Conservation (phyloP, 192 early-diverging fungal genomes). For the Entomortierella chlamydospora region DNA sequence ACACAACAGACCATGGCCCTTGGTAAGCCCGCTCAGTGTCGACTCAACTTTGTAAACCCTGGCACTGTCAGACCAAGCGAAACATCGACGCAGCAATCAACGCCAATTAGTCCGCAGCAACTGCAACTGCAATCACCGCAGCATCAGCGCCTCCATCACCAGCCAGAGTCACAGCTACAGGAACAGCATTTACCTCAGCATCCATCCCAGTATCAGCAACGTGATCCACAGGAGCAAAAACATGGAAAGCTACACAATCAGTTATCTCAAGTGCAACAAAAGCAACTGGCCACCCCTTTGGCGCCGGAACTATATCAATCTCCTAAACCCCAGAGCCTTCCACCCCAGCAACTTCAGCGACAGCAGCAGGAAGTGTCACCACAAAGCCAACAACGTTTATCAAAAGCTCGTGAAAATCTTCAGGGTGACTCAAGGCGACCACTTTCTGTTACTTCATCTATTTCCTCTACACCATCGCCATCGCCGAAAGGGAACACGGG, state of each 20-base stretch:
- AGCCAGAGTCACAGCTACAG: not conserved
- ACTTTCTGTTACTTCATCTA: not conserved
- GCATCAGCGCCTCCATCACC: not conserved
- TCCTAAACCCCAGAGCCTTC: not conserved
- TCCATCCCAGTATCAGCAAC: not conserved
- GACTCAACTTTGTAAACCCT: no score
- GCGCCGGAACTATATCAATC: not conserved
- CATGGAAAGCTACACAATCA: no score
- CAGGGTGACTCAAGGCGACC: constrained; percentile 9
- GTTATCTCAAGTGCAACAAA: no score
- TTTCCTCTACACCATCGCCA: constrained; percentile 15
- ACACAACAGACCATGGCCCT: not conserved
- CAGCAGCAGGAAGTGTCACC: not conserved
- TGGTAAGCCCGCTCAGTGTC: no score
- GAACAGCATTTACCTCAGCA: no score
- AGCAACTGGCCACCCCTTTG: no score
- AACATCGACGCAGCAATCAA: no score
- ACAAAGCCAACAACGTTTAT: not conserved
- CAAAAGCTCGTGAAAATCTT: not conserved
- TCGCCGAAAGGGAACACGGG: not conserved
- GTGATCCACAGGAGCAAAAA: not conserved
- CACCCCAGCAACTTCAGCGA: constrained; percentile 1
- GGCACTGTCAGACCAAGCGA: no score
- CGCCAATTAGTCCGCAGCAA: not conserved
- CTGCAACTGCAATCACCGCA: no score